Base-by-base conservation (phyloP, 805 yeast species). In the Kuraishia piskuri region DNA sequence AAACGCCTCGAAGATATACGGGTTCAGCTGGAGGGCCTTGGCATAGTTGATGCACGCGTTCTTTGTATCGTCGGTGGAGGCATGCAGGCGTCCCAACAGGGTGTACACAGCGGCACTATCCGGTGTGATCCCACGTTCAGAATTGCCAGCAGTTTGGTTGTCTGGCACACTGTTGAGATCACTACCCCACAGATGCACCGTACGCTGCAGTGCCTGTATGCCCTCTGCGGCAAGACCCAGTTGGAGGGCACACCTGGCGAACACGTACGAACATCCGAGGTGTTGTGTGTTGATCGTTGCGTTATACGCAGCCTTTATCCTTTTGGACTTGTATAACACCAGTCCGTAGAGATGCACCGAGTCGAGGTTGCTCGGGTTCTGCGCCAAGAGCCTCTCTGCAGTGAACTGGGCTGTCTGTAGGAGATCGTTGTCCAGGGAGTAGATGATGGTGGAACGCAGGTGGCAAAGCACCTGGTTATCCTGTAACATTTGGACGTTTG, bases 1-100 rank as follows among this genome's bases (percentile, higher is more conserved):
- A 57, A 89, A 83, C 0, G 97, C 90, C 63, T 90, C 97, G 79
- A 94, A 90, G 46, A 90, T 76, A 63, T 75, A 88, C 19, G 96
- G 96, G 63, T 94, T 88, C 57, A 76, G 68, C 55, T 82, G 80
- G 54, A 90, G 73, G 0, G 92, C 88, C 58, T 78, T 80, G 0
- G 88, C 77, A 64, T 84, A 88, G 61, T 82, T 79, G 50, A 84
- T 68, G 0, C 86, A 77, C 54, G 94, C 83, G 54, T 84, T 82
- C 58, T 82, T 79, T 4, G 72, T 63, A 62, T 86, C 89, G 22
- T 86, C 88, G 7, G 74, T 68, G 7, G 76, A 74, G 20, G 69
- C 67, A 61, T 84, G 83, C 48, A 91, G 71, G 56, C 83, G 84
- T 0, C 95, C 98, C 57, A 89, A 66, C 19, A 90, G 62, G 56